These are phyloP conservation scores for Papiliotrema laurentii DNA, from an alignment of 1,284 basidiomycete genomes.

Conservation along the genomic window DNA sequence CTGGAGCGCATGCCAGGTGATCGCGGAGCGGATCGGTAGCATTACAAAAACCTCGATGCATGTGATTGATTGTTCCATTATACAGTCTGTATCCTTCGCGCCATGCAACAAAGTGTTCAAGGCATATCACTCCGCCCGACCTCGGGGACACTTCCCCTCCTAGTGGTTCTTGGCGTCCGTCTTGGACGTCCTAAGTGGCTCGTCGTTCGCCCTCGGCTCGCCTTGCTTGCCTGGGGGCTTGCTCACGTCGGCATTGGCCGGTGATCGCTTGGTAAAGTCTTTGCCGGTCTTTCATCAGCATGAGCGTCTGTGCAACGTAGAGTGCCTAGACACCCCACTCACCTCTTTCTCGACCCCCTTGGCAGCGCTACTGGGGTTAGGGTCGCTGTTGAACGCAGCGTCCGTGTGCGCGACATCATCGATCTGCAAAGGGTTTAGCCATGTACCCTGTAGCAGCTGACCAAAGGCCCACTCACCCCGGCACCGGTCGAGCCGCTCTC, in stretches of 20 bases:
- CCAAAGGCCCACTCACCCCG: conserved; percentile 23
- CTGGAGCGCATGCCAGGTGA: no score
- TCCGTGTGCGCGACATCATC: conserved; percentile 43
- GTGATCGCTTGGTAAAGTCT: conserved; percentile 33
- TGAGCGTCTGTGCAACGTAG: no score
- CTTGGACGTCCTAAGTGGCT: conserved; percentile 5
- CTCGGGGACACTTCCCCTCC: no score
- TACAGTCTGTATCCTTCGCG: no score
- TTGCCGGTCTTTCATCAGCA: conserved; percentile 30
- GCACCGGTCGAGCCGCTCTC: conserved; percentile 37
- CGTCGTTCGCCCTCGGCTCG: conserved; percentile 5
- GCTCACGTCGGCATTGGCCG: conserved; percentile 28
- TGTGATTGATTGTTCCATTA: no score
- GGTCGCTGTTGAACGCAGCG: conserved; percentile 36
- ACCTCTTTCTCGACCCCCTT: conserved; percentile 36
- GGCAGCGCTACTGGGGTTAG: conserved; percentile 28
- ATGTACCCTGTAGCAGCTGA: background rate
- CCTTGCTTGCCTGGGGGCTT: conserved; percentile 23
- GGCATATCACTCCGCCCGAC: no score
- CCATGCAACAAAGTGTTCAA: no score
- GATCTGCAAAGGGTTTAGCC: conserved; percentile 16
- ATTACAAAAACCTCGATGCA: no score
- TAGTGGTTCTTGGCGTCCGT: conserved; percentile 4
- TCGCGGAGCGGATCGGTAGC: no score
- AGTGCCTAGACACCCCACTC: conserved; percentile 10